Conservation (phyloP, 164 flowering plant genomes). For the Vitis rotundifolia region DNA sequence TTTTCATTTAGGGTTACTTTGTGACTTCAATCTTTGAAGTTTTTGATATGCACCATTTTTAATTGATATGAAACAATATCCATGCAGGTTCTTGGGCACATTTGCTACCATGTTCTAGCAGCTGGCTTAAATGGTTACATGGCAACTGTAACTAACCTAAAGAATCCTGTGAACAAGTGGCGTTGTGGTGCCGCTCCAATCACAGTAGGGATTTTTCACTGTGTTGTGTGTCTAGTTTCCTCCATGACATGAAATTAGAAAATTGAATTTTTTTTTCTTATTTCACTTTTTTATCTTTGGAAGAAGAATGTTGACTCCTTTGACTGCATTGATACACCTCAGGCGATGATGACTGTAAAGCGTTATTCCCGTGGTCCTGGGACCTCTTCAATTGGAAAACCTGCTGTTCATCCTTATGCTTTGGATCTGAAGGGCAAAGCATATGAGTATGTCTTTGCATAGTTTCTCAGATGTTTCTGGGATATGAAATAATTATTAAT, state of each 20-base stretch:
- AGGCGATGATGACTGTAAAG: conserved; percentile 98
- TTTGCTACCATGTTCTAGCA: conserved; percentile 89
- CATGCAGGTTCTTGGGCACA: conserved; percentile 92
- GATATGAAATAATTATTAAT: background rate
- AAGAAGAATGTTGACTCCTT: background rate
- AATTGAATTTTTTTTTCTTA: background rate
- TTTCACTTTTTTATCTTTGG: background rate
- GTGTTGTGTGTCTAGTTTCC: conserved; percentile 1
- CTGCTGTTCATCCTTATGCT: conserved; percentile 86
- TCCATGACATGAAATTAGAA: background rate
- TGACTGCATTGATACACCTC: background rate
- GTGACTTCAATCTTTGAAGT: background rate
- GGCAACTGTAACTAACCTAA: conserved; percentile 93
- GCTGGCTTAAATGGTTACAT: conserved; percentile 97
- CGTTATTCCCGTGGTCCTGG: conserved; percentile 77
- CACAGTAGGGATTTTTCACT: conserved; percentile 46
- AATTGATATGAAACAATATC: background rate
- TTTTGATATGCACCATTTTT: too few species aligned
- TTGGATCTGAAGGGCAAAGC: conserved; percentile 95
- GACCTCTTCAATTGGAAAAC: conserved; percentile 66
- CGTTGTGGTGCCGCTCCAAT: conserved; percentile 97
- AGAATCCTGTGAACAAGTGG: conserved; percentile 95
- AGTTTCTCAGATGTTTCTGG: background rate
- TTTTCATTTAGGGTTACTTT: conserved; percentile 5
- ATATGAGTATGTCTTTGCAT: conserved; percentile 65